Conservation (phyloP, 345 rosid genomes). For the Sapria himalayana region DNA sequence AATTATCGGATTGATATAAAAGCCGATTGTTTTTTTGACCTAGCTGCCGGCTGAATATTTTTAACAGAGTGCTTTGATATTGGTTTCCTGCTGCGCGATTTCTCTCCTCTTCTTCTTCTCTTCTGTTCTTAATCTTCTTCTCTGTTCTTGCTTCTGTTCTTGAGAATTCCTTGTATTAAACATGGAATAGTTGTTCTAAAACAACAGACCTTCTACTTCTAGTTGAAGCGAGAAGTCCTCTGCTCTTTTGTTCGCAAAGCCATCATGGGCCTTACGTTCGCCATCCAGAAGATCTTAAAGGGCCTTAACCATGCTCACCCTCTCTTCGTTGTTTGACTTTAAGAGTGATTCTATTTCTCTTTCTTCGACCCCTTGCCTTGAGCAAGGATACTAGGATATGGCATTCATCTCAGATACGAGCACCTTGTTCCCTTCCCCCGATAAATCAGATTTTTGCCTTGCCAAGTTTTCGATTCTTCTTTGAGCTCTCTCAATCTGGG, state of each 20-base stretch:
- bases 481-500: conserved; percentile 62
- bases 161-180: too few relatives aligned
- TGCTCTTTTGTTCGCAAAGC: conserved; percentile 50
- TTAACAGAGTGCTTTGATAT: too few relatives aligned
- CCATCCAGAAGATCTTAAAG: conserved; percentile 64
- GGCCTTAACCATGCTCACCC: conserved; percentile 55
- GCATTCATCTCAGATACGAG: conserved; percentile 56
- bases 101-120: too few relatives aligned
- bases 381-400: conserved; percentile 30
- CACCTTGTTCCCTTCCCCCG: conserved; percentile 33
- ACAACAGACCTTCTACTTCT: too few relatives aligned
- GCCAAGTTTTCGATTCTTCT: conserved; percentile 63
- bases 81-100: too few relatives aligned
- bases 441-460: conserved; percentile 47
- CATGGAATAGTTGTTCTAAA: too few relatives aligned
- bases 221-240: conserved; percentile 69
- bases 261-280: conserved; percentile 64
- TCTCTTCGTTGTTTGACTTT: conserved; percentile 55
- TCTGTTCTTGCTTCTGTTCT: too few relatives aligned
- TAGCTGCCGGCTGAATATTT: too few relatives aligned
- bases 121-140: too few relatives aligned
- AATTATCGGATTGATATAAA: too few relatives aligned
- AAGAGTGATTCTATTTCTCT: conserved; percentile 74
- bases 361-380: conserved; percentile 79
- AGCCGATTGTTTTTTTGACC: too few relatives aligned